Conservation (phyloP, 2,329 filamentous ascomycete genomes). For the Fusarium tanahbumbuense region DNA sequence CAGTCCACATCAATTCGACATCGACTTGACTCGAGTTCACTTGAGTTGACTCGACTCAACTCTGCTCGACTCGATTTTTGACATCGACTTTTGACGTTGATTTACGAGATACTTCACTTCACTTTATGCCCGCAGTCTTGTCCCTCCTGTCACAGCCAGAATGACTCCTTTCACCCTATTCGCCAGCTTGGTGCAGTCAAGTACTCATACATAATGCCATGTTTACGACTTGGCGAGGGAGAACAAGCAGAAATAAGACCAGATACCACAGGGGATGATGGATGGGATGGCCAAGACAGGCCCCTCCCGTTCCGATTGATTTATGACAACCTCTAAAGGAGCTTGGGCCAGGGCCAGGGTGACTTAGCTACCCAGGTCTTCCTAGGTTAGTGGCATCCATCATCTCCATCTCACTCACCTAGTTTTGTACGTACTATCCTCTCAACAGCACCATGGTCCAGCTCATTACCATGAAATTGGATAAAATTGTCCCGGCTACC, state of each 20-base stretch:
- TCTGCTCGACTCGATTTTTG: neutral
- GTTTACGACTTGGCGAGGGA: neutral
- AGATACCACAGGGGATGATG: neutral
- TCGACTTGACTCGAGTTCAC: neutral
- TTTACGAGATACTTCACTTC: neutral
- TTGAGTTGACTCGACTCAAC: neutral
- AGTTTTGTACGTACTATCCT: neutral
- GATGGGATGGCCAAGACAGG: constrained; percentile 8
- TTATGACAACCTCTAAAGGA: constrained; percentile 39
- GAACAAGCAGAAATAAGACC: constrained; percentile 4
- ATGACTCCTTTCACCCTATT: neutral
- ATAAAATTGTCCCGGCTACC: constrained; percentile 34
- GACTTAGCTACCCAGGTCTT: constrained; percentile 24
- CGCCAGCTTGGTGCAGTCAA: neutral
- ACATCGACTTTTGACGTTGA: constrained; percentile 16
- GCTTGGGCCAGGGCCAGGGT: constrained; percentile 31
- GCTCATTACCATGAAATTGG: constrained; percentile 30
- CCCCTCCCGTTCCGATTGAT: constrained; percentile 39
- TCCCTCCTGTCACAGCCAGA: neutral
- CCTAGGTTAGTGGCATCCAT: constrained; percentile 9
- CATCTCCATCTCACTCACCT: constrained; percentile 19
- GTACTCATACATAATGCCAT: neutral
- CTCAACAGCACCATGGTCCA: constrained; percentile 7
- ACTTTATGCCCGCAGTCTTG: neutral
- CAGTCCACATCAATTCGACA: neutral